phyloP scores from a whole-genome alignment of 305 asterid species.

The Fraxinus floribunda region DNA sequence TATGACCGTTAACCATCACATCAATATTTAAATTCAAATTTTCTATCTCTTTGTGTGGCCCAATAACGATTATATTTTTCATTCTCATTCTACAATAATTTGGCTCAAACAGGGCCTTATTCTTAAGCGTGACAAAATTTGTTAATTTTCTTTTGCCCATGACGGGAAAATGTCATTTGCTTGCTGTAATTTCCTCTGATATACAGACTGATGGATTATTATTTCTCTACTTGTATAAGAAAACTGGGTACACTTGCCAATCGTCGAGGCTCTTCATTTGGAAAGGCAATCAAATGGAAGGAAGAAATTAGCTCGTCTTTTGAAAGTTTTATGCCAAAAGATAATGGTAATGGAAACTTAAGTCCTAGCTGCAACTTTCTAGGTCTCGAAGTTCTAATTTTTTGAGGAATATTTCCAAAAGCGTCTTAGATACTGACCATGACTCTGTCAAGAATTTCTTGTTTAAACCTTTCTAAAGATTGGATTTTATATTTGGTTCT shows the following conservation, averaged over 20 bases:
- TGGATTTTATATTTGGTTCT: background rate
- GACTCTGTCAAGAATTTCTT: background rate
- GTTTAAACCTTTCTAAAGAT: background rate
- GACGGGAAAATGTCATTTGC: background rate
- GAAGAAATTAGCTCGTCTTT: background rate
- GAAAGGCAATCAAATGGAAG: background rate
- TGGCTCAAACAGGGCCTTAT: background rate
- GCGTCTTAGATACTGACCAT: background rate
- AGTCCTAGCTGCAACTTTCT: background rate
- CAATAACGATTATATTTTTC: too few relatives aligned
- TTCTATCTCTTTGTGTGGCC: too few relatives aligned
- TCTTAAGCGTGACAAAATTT: background rate
- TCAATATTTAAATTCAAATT: too few relatives aligned
- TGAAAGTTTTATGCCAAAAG: background rate
- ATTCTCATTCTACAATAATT: too few relatives aligned
- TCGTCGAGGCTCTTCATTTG: background rate
- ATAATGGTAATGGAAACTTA: background rate
- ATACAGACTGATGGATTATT: background rate
- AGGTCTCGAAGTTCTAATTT: background rate
- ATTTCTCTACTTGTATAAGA: background rate
- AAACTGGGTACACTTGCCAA: background rate
- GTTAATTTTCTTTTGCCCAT: constrained; percentile 12
- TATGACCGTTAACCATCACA: too few relatives aligned
- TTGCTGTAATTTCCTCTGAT: background rate
- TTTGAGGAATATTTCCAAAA: background rate